Conservation (phyloP, 139 green algal species). For the Chlamydomonas sp. region DNA sequence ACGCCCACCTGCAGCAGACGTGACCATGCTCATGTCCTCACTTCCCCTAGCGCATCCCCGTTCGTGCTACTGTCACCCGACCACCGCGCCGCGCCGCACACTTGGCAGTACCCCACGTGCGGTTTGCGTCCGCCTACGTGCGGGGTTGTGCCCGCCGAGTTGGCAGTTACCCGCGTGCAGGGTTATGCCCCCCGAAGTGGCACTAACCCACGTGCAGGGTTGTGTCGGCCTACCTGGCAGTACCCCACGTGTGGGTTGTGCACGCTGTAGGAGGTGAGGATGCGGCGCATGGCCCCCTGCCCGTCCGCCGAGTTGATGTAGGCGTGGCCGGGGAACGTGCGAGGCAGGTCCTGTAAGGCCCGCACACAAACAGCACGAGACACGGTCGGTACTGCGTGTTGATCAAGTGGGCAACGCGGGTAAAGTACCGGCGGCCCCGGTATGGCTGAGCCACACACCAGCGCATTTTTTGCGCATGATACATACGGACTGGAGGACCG, state of each 20-base stretch:
- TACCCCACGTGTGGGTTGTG: slow-evolving; percentile 61
- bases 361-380: no score
- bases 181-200: not conserved
- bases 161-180: no score
- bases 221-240: not conserved
- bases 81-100: not conserved
- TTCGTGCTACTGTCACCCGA: no score
- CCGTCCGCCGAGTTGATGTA: slow-evolving; percentile 70
- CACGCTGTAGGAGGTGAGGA: slow-evolving; percentile 78
- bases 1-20: no score
- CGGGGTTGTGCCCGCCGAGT: not conserved
- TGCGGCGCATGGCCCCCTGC: slow-evolving; percentile 66
- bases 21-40: no score
- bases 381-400: no score
- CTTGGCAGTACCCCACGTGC: slow-evolving; percentile 47
- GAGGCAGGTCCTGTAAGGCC: slow-evolving; percentile 75
- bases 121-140: not conserved
- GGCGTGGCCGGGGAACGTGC: slow-evolving; percentile 78
- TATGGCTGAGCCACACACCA: no score
- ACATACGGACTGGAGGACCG: no score
- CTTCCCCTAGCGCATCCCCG: no score
- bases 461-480: no score
- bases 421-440: no score
- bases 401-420: no score
- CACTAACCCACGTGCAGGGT: slow-evolving; percentile 68